Conservation (phyloP, 371 early-diverging fungal genomes). For the Mortierella sp. region DNA sequence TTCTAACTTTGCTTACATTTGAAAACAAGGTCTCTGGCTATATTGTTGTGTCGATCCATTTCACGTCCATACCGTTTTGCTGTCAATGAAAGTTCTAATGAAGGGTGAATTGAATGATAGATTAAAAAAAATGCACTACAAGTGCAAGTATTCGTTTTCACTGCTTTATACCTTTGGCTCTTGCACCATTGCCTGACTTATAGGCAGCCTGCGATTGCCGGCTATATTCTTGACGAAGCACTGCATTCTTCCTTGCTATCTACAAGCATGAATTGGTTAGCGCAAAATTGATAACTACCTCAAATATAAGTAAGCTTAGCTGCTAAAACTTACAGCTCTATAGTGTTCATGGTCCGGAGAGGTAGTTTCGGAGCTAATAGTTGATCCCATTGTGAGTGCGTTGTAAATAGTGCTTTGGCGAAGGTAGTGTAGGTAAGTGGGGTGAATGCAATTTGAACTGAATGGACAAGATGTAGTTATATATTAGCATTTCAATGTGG, state of each 20-base stretch:
- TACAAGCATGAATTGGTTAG: slow-evolving; percentile 1
- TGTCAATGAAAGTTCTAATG: slow-evolving; percentile 63
- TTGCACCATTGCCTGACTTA: slow-evolving; percentile 33
- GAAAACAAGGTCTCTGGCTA: slow-evolving; percentile 67
- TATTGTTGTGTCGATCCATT: slow-evolving; percentile 68
- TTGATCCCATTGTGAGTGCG: slow-evolving; percentile 35
- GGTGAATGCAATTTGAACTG: no score
- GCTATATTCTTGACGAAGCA: slow-evolving; percentile 18
- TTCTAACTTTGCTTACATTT: slow-evolving; percentile 50
- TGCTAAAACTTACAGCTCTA: slow-evolving; percentile 17
- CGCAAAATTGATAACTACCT: neutral
- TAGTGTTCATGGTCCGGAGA: slow-evolving; percentile 26
- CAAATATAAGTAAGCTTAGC: neutral
- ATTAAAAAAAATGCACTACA: neutral
- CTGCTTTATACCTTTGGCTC: slow-evolving; percentile 31
- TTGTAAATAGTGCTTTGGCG: no score
- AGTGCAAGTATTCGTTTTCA: neutral
- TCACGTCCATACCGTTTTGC: slow-evolving; percentile 64
- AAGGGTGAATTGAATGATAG: neutral
- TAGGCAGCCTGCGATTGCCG: slow-evolving; percentile 32
- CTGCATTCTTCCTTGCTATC: slow-evolving; percentile 33
- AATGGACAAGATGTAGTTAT: no score
- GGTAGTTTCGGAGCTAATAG: slow-evolving; percentile 15
- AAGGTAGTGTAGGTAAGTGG: no score
- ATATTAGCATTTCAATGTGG: no score